These are phyloP conservation scores for Xylaria telfairii DNA, from an alignment of 495 filamentous ascomycete species.

Conservation along the genomic window DNA sequence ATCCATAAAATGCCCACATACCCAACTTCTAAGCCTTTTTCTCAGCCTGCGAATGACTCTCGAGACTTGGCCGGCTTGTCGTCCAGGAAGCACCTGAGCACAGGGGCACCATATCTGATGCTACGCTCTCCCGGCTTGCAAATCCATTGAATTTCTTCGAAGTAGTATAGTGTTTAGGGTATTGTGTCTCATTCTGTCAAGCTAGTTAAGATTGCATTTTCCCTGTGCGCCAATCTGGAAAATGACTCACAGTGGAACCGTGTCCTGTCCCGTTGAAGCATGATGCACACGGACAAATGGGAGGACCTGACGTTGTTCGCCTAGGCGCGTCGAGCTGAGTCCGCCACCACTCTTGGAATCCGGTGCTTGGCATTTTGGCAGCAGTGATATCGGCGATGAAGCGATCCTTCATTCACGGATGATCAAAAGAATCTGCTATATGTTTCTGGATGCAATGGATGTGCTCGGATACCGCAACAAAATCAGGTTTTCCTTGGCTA, in stretches of 20 bases:
- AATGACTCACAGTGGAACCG: constrained; percentile 19
- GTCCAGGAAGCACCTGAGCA: constrained; percentile 20
- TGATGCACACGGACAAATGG: constrained; percentile 39
- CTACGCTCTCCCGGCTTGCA: constrained; percentile 28
- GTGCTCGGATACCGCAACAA: not conserved
- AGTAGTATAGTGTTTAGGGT: not conserved
- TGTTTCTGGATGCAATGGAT: not conserved
- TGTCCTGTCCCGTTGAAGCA: constrained; percentile 37
- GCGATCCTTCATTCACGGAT: not conserved
- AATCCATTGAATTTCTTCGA: constrained; percentile 7
- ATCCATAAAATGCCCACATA: not conserved
- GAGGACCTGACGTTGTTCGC: constrained; percentile 17
- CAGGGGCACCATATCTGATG: constrained; percentile 35
- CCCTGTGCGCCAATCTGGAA: not conserved
- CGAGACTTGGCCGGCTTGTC: constrained; percentile 21
- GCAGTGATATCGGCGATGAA: not conserved
- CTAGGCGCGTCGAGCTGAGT: constrained; percentile 27
- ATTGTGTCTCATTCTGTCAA: not conserved
- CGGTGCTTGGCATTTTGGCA: constrained; percentile 29
- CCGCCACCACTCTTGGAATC: constrained; percentile 36
- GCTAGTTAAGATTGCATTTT: constrained; percentile 13
- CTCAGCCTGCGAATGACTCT: constrained; percentile 14
- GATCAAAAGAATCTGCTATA: not conserved
- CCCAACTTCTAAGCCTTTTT: not conserved
- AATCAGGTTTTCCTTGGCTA: not conserved